Evolutionary conservation across 2,329 filamentous ascomycete genomes (phyloP).

Genomic region (Penicillium fuscoglaucum): DNA sequence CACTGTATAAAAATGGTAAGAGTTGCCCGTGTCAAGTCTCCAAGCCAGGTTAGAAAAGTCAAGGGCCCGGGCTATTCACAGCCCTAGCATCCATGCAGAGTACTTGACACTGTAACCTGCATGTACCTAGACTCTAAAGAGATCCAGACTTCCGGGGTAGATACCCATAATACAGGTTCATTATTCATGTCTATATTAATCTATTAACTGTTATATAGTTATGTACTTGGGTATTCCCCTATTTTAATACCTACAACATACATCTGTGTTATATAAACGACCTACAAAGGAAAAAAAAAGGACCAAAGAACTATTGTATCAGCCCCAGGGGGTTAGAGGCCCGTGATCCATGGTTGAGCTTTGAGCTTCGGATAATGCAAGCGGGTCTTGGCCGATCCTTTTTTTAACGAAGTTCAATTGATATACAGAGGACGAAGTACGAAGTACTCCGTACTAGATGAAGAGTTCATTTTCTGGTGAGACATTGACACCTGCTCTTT

Average conservation of each 20-base stretch:
- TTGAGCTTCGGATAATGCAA: background rate
- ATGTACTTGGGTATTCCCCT: background rate
- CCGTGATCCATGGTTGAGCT: background rate
- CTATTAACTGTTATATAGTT: background rate
- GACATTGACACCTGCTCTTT: background rate
- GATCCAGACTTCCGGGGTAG: slow-evolving; percentile 10
- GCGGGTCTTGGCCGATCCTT: slow-evolving; percentile 1
- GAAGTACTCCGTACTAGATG: too few species aligned
- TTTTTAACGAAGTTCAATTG: background rate
- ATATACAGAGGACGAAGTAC: too few species aligned
- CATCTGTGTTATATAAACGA: background rate
- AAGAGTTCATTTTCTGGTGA: background rate
- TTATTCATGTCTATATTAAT: background rate
- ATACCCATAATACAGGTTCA: slow-evolving; percentile 1
- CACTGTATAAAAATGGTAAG: background rate
- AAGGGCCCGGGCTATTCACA: slow-evolving; percentile 1
- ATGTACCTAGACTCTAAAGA: slow-evolving; percentile 10
- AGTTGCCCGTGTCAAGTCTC: background rate
- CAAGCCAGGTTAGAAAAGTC: background rate
- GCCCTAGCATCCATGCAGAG: slow-evolving; percentile 10
- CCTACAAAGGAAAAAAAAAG: background rate
- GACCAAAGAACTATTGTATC: background rate
- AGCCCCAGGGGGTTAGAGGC: background rate
- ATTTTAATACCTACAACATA: background rate
- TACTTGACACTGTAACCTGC: slow-evolving; percentile 20